These are phyloP conservation scores for Aspergillus felis DNA, from an alignment of 2,329 filamentous ascomycete species.

Conservation along the genomic window DNA sequence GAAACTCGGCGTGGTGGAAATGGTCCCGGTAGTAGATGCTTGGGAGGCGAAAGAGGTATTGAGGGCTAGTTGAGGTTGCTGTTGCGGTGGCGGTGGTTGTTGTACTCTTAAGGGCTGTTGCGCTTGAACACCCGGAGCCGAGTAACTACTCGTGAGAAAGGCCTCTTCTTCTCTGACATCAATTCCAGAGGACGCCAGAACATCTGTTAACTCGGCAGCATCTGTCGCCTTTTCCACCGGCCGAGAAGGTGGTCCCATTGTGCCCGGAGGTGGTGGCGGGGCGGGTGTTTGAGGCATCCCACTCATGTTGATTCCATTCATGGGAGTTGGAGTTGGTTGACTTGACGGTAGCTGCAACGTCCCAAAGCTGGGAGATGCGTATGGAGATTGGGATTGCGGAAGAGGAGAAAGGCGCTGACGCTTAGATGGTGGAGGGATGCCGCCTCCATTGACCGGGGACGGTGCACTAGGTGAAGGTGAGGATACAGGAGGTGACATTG, in stretches of 20 bases:
- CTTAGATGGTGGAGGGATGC: constrained; percentile 67
- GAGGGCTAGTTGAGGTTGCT: constrained; percentile 34
- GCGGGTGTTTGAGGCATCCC: constrained; percentile 46
- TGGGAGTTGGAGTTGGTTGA: constrained; percentile 22
- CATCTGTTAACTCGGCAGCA: constrained; percentile 72
- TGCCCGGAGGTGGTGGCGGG: constrained; percentile 39
- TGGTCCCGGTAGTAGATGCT: constrained; percentile 38
- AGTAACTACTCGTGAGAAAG: constrained; percentile 60
- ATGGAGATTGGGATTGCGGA: constrained; percentile 60
- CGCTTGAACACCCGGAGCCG: constrained; percentile 37
- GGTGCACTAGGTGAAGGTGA: constrained; percentile 59
- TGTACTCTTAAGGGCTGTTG: constrained; percentile 27
- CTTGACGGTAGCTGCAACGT: constrained; percentile 45
- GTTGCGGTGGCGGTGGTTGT: constrained; percentile 41
- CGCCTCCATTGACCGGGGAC: constrained; percentile 45
- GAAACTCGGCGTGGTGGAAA: constrained; percentile 47
- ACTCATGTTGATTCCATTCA: constrained; percentile 48
- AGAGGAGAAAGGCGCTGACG: constrained; percentile 68
- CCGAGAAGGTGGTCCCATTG: constrained; percentile 62
- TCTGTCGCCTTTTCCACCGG: constrained; percentile 52
- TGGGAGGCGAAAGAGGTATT: constrained; percentile 40
- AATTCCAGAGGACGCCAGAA: constrained; percentile 78
- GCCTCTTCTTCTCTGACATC: constrained; percentile 85
- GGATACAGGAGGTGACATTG: constrained; percentile 61
- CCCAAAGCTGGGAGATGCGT: constrained; percentile 57